Evolutionary conservation across 495 filamentous ascomycete genomes (phyloP), one percentile per base, ranked within the genome.

Genomic region (Aspergillus sparsus): DNA sequence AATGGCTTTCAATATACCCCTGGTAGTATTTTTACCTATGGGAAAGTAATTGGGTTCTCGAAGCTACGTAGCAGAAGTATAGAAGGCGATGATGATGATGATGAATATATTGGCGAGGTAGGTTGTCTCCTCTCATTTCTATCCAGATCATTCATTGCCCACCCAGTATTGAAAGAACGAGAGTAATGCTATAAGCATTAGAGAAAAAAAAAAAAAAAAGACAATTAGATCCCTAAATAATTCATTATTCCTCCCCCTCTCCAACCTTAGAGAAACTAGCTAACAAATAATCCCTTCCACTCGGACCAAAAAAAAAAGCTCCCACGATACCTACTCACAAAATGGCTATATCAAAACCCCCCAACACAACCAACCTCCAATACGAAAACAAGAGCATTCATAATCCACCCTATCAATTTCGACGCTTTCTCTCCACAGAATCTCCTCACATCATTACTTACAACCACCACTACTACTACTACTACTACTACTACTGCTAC

Each of bases 351-450:
- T 18, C 51, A 35, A 34, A 7, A 31, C 21, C 32, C 39, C 1
- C 45, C 63, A 50, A 58, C 46, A 55, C 16, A 61, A 55, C 35
- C 60, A 55, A 42, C n/a, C 31, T 12, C 50, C 59, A 37, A 46
- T 62, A 34, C 57, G 68, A 53, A 46, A 63, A 36, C 59, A 69
- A 53, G 69, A 55, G 64, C 68, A 16, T 79, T 72, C 63, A 78
- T 80, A 35, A 75, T 80, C 49, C 89, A 96, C 72, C 92, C 90
- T 1, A 85, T 85, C 34, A 93, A 90, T 68, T 90, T 89, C n/a
- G 85, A 90, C 44, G 91, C 88, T 3, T 91, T 96, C 42, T 84
- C 88, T 33, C 79, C 93, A 11, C 89, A 91, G 68, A 84, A 79
- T 11, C 73, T 96, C 52, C 80, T 91, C 41, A 57, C 66, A 6